Evolutionary conservation across 2,329 filamentous ascomycete species (phyloP).

Genomic region (Whalleya microplaca): DNA sequence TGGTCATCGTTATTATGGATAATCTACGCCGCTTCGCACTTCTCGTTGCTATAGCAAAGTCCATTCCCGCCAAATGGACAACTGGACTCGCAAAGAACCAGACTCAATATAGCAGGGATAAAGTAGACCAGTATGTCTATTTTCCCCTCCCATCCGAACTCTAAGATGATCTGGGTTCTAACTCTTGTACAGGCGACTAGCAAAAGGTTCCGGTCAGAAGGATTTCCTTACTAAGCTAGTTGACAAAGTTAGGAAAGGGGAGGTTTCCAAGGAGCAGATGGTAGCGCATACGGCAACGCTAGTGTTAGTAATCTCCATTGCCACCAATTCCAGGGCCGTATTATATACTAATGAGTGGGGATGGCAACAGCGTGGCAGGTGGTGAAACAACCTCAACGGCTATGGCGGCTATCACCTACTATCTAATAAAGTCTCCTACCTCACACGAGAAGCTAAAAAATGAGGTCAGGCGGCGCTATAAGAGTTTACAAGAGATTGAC

Average conservation of each 20-base stretch:
- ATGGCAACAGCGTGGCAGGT: conserved; percentile 42
- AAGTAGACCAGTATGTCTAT: conserved; percentile 7
- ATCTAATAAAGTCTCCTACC: conserved; percentile 34
- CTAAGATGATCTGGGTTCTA: neutral
- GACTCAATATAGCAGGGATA: conserved; percentile 1
- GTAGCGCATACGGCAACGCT: conserved; percentile 13
- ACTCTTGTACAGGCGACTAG: neutral
- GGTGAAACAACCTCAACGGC: conserved; percentile 53
- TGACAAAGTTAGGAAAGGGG: conserved; percentile 12
- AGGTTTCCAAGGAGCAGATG: conserved; percentile 15
- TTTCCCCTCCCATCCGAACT: too few relatives aligned
- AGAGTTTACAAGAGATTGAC: conserved; percentile 33
- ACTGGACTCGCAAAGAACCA: neutral
- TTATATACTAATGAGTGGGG: neutral
- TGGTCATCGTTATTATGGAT: conserved; percentile 10
- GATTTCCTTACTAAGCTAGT: conserved; percentile 11
- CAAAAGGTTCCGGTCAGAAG: neutral
- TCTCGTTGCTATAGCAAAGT: neutral
- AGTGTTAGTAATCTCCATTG: conserved; percentile 1
- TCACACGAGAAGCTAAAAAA: conserved; percentile 23
- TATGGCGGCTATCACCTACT: conserved; percentile 37
- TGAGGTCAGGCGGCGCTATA: conserved; percentile 36
- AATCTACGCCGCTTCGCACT: conserved; percentile 5
- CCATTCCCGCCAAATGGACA: too few relatives aligned
- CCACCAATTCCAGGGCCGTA: too few relatives aligned